Conservation (phyloP, 768 basidiomycete species). For the Rhizopogon salebrosus region DNA sequence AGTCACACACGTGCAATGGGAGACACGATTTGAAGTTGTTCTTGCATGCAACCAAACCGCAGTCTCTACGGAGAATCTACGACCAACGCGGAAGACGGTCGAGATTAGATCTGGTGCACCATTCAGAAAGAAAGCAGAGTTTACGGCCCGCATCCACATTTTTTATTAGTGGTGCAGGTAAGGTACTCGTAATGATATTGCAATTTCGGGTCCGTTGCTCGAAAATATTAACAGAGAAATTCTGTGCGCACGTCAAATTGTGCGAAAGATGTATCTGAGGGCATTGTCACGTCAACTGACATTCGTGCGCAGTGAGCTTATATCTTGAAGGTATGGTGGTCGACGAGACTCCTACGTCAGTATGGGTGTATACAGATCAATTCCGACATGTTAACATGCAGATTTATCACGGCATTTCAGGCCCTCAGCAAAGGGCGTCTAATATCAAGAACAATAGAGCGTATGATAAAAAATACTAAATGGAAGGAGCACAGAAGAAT, state of each 20-base stretch:
- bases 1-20: no score
- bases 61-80: not conserved
- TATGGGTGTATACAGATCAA: not conserved
- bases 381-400: no score
- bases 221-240: not conserved
- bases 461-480: not conserved
- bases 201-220: not conserved
- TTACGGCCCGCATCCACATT: not conserved
- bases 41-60: not conserved
- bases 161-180: not conserved
- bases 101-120: not conserved
- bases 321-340: not conserved
- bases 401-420: not conserved
- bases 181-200: not conserved
- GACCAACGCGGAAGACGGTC: not conserved
- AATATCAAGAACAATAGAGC: not conserved
- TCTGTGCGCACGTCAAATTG: no score
- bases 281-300: no score
- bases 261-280: no score
- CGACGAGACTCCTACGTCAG: not conserved
- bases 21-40: not conserved
- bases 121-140: not conserved
- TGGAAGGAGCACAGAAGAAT: not conserved
- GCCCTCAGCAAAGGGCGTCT: not conserved
- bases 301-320: not conserved